Conservation (phyloP, 345 rosid genomes). For the Conringia planisiliqua region DNA sequence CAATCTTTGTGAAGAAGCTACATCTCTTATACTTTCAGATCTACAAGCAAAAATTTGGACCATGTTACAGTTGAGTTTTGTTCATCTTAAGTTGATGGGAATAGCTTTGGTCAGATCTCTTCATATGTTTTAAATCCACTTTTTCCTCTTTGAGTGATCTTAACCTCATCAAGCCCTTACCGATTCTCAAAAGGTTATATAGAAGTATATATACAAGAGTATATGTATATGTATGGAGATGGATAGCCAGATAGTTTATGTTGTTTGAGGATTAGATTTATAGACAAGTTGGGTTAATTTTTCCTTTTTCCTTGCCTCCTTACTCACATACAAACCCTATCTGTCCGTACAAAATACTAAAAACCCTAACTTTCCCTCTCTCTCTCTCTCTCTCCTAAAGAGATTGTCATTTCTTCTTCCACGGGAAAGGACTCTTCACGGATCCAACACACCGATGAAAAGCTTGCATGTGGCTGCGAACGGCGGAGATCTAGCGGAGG, state of each 20-base stretch:
- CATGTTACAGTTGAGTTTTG: background rate
- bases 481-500: conserved; percentile 28
- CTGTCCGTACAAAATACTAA: conserved; percentile 32
- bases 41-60: background rate
- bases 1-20: conserved; percentile 2
- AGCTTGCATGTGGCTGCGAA: conserved; percentile 30
- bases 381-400: conserved; percentile 9
- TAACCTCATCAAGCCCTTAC: conserved; percentile 5
- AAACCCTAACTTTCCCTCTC: conserved; percentile 25
- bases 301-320: conserved; percentile 29
- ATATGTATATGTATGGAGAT: conserved; percentile 9
- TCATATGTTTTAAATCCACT: conserved; percentile 10
- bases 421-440: background rate
- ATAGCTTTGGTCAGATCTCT: conserved; percentile 22
- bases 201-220: background rate
- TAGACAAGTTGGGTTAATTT: conserved; percentile 33
- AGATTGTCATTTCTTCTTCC: conserved; percentile 12
- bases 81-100: conserved; percentile 11
- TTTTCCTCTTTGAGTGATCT: background rate
- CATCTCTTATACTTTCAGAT: conserved; percentile 21
- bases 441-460: conserved; percentile 25
- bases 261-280: conserved; percentile 33
- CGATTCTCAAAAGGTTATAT: background rate
- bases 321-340: conserved; percentile 34
- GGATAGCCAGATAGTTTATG: conserved; percentile 35